Evolutionary conservation across 2,329 filamentous ascomycete species (phyloP), one percentile per base, ranked within the genome.

Genomic region (Sporothrix euskadiensis): DNA sequence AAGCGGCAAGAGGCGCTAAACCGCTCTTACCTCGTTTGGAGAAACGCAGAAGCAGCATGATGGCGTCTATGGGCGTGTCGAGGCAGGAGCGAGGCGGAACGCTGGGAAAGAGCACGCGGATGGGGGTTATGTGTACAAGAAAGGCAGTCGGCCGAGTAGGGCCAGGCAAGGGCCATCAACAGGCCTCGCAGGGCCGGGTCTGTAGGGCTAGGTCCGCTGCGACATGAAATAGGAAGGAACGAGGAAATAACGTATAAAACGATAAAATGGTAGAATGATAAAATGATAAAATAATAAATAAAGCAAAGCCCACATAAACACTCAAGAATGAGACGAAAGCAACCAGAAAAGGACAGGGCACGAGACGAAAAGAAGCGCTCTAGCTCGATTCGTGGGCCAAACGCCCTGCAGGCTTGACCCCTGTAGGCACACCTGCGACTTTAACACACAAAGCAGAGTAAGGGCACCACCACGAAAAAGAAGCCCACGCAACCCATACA

Each of bases 11-110:
- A 47, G 54, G 71, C 71, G 69, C 73, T 71, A 66, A 69, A 71
- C 9, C 66, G 49, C 35, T 49, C 26, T 35, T 66, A 35, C 57
- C 41, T 30, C 26, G 41, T 63, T 30, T 71, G 56, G 16, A 59
- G 63, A 69, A 44, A 41, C 63, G 71, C 65, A 32, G 70, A 74
- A 74, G 73, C 73, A 70, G 70, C 35, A 72, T 70, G 63, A 54
- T 69, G 72, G 72, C 72, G 72, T 71, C 72, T 73, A 73, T 44
- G 72, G 22, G 22, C 47, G 10, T 26, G 16, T 65, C 41, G 22
- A 68, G 63, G 41, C 19, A 47, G 54, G 49, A 57, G 72, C 41
- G 30, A 70, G 39, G 59, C 35, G 35, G 66, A 56, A 49, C 30
- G 35, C 22, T 54, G 56, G 9, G 39, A 57, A 41, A 61, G 71